Evolutionary conservation across 768 basidiomycete species (phyloP).

Genomic region (Kockovaella imperatae): DNA sequence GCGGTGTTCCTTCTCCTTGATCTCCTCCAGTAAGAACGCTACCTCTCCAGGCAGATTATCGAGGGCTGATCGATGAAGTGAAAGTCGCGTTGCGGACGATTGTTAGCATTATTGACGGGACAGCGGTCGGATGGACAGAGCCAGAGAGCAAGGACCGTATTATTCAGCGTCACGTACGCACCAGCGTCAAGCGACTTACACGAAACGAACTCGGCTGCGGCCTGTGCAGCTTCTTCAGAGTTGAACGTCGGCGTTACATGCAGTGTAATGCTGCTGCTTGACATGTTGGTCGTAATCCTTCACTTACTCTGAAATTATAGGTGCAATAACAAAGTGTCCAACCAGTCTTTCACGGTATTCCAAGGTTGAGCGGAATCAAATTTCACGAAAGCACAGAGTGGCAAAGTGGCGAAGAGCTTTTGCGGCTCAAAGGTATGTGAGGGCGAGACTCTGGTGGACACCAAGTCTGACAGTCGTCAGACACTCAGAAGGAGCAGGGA

Average conservation of each 20-base stretch:
- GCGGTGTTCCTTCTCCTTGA: slow-evolving; percentile 32
- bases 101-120: background rate
- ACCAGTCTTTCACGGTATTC: no score
- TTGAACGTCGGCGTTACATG: slow-evolving; percentile 30
- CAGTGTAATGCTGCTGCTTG: slow-evolving; percentile 4
- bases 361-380: no score
- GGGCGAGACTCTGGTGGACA: no score
- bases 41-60: slow-evolving; percentile 42
- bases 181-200: slow-evolving; percentile 17
- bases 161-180: background rate
- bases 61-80: slow-evolving; percentile 25
- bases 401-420: no score
- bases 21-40: slow-evolving; percentile 38
- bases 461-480: no score
- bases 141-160: background rate
- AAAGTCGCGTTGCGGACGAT: background rate
- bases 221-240: slow-evolving; percentile 37
- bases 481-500: no score
- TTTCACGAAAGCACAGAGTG: no score
- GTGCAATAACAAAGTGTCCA: background rate
- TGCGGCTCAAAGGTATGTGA: no score
- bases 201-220: slow-evolving; percentile 28
- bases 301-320: background rate
- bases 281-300: background rate
- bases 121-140: background rate